These are phyloP conservation scores for Ganoderma resinaceum DNA, from an alignment of 1,284 basidiomycete species.

Conservation along the genomic window DNA sequence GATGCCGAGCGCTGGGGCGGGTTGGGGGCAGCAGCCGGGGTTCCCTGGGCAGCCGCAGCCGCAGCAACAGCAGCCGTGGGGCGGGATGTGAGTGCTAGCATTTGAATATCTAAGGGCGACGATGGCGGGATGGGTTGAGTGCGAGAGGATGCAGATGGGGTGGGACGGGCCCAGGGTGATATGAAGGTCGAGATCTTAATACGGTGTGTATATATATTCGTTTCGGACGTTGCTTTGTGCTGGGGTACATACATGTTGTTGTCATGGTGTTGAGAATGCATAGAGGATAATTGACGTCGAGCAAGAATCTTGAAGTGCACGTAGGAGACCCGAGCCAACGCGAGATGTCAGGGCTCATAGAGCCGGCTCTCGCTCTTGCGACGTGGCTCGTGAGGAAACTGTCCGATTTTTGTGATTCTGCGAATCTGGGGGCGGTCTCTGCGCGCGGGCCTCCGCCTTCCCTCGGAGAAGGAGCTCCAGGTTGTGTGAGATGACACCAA, in stretches of 20 bases:
- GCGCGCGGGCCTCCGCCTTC: too few relatives aligned
- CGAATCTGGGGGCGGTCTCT: too few relatives aligned
- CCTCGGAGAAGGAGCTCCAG: too few relatives aligned
- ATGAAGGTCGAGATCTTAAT: not conserved
- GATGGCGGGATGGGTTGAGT: not conserved
- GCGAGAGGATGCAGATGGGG: not conserved
- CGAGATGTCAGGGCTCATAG: too few relatives aligned
- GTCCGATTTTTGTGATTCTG: too few relatives aligned
- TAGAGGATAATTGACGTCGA: not conserved
- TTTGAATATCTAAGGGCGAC: not conserved
- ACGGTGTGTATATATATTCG: not conserved
- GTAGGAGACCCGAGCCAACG: too few relatives aligned
- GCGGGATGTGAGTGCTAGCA: slow-evolving; percentile 29
- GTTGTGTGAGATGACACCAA: too few relatives aligned
- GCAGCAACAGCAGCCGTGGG: slow-evolving; percentile 35
- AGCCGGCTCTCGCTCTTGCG: too few relatives aligned
- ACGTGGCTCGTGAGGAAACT: too few relatives aligned
- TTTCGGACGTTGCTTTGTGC: not conserved
- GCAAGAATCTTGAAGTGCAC: not conserved
- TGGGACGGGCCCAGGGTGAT: not conserved
- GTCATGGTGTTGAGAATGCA: not conserved
- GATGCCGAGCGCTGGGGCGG: slow-evolving; percentile 21
- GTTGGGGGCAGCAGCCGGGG: slow-evolving; percentile 25
- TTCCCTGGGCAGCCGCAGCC: slow-evolving; percentile 24
- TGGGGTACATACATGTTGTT: not conserved